Base-by-base conservation (phyloP, 2,329 filamentous ascomycete species). In the Diaporthe aspalathi region DNA sequence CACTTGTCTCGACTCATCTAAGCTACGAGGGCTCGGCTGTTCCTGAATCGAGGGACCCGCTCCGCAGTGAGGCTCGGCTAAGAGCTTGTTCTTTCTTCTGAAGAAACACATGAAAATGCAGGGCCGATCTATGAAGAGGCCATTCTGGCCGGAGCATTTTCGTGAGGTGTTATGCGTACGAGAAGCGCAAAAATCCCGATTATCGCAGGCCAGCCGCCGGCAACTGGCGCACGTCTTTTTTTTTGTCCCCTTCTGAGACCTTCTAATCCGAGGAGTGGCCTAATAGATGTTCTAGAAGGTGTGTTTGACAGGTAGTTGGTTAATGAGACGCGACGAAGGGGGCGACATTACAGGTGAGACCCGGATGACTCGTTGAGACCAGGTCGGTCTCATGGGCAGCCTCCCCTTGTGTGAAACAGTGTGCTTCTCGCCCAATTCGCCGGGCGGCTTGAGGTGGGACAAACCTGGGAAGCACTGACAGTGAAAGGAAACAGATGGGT, bases 351-450 rank as follows among this genome's bases (percentile, higher is more conserved):
- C 32, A 14, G 27, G 66, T 66, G 57, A 45, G 67, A 60, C 53
- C 56, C 24, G 43, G 70, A 60, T 62, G 67, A 70, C 70, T 67
- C 67, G 53, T 62, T 32, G 52, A 71, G 45, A 62, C 45, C 63
- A 45, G 24, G 53, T 52, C 52, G 29, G 68, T 57, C 40, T 70
- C 67, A 43, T 14, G 35, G 43, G 29, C 66, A 35, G 52, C 52
- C 35, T 62, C 35, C 47, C 43, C 65, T 56, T 68, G 63, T 27
- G 53, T 63, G 65, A 71, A 69, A 68, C 70, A 60, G 54, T 54
- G 70, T 32, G 32, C 43, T 47, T 40, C 45, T 71, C 70, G 63
- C 67, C 56, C 65, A 50, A 71, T 62, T 47, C 54, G 47, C 35
- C 45, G 24, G 35, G 22, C 49, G 32, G 35, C 50, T 43, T 40